Percentiles rank a stretch among this genome's conserved stretches.
Conservation (phyloP, 129 eudicot genomes). For the Flaveria brownii region DNA sequence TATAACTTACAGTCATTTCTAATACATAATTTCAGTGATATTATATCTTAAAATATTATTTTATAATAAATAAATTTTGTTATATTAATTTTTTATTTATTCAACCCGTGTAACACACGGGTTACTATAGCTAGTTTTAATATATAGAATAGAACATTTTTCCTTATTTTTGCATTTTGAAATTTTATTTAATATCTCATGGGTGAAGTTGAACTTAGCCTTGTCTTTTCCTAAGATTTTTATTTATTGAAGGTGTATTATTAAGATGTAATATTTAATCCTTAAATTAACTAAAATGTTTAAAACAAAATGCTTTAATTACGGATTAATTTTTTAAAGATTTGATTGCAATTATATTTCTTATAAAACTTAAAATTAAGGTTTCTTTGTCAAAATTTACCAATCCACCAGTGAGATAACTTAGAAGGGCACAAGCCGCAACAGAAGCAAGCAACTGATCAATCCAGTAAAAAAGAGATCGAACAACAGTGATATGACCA, state of each 20-base stretch:
- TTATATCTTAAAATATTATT: too few species aligned
- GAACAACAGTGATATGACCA: constrained; percentile 74
- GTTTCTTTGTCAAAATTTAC: constrained; percentile 30
- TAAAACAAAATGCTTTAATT: not conserved
- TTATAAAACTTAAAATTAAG: not conserved
- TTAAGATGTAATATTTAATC: not conserved
- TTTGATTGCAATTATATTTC: not conserved
- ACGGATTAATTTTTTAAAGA: not conserved
- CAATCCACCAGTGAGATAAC: constrained; percentile 80
- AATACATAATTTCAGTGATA: too few species aligned
- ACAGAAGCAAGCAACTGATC: constrained; percentile 80
- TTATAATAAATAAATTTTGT: too few species aligned
- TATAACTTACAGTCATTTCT: too few species aligned
- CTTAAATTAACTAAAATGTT: not conserved
- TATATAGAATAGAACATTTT: too few species aligned
- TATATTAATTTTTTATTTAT: too few species aligned
- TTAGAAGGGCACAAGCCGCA: constrained; percentile 80
- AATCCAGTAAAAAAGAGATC: constrained; percentile 76
- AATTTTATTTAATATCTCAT: not conserved
- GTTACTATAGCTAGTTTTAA: too few species aligned
- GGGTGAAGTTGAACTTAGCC: not conserved
- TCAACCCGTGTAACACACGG: too few species aligned
- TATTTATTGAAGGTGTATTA: not conserved
- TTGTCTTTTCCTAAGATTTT: not conserved
- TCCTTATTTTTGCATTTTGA: not conserved